These are phyloP conservation scores for Trichophaea hybrida DNA, from an alignment of 2,329 filamentous ascomycete species.

Conservation along the genomic window DNA sequence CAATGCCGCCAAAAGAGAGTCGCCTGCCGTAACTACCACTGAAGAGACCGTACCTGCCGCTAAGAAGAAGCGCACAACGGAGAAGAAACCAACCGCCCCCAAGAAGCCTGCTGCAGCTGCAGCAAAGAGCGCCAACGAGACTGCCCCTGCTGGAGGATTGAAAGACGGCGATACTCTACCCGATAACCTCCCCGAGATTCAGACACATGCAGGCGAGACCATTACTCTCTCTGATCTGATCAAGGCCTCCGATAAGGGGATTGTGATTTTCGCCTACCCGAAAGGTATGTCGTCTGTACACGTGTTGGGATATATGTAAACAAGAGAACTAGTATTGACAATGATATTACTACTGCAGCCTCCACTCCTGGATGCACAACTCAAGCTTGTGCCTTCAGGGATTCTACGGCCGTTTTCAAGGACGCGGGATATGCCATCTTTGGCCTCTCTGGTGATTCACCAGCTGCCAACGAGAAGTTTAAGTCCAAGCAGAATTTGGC, in stretches of 20 bases:
- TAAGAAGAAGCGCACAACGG: conserved; percentile 17
- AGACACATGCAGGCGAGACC: conserved; percentile 71
- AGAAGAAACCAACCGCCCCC: conserved; percentile 10
- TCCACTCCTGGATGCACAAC: conserved; percentile 88
- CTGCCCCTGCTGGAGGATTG: conserved; percentile 9
- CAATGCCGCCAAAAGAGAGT: conserved; percentile 15
- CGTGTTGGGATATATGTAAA: conserved; percentile 7
- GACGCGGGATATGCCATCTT: conserved; percentile 72
- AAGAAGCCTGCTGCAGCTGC: conserved; percentile 7
- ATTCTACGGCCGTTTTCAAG: conserved; percentile 62
- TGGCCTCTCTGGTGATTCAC: conserved; percentile 73
- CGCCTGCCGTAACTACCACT: conserved; percentile 8
- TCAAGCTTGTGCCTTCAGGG: conserved; percentile 86
- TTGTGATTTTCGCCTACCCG: conserved; percentile 90
- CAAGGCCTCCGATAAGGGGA: conserved; percentile 66
- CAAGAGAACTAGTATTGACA: background rate
- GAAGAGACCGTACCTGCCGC: conserved; percentile 31
- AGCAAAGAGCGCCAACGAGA: conserved; percentile 29
- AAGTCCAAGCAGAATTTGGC: conserved; percentile 79
- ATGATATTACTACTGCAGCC: conserved; percentile 35
- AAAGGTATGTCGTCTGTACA: conserved; percentile 34
- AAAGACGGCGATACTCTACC: conserved; percentile 24
- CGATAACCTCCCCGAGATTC: conserved; percentile 42
- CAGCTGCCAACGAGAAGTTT: conserved; percentile 87
- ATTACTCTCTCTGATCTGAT: conserved; percentile 69